Percentiles rank a stretch among this genome's conserved stretches.
These are phyloP conservation scores for Arthrobotrys pseudoclavata DNA, from an alignment of 2,329 filamentous ascomycete species.

Conservation along the genomic window DNA sequence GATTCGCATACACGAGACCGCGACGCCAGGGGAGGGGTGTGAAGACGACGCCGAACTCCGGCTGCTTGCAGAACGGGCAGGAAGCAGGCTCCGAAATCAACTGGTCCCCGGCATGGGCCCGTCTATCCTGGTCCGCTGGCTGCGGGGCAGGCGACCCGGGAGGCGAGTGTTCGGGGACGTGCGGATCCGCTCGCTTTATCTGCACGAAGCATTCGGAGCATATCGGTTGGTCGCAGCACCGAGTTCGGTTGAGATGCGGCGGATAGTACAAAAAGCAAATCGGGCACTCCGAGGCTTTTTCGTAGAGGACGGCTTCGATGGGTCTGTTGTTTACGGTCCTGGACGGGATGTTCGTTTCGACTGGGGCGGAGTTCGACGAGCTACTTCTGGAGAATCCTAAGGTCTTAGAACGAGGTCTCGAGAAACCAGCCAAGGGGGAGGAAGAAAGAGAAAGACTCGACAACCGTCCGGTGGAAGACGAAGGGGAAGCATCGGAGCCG, in stretches of 20 bases:
- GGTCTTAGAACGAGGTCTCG: slow-evolving; percentile 89
- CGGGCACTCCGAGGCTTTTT: slow-evolving; percentile 88
- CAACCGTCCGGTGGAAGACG: slow-evolving; percentile 68
- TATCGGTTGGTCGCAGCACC: slow-evolving; percentile 95
- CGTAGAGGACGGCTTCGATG: slow-evolving; percentile 93
- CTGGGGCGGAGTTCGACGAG: slow-evolving; percentile 60
- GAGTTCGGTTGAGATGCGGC: slow-evolving; percentile 90
- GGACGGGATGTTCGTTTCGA: slow-evolving; percentile 62
- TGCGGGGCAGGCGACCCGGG: slow-evolving; percentile 66
- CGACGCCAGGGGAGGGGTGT: slow-evolving; percentile 88
- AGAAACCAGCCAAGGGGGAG: slow-evolving; percentile 65
- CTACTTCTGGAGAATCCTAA: slow-evolving; percentile 77
- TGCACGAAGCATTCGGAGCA: slow-evolving; percentile 99
- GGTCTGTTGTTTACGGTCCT: slow-evolving; percentile 81
- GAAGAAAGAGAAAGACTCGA: slow-evolving; percentile 70
- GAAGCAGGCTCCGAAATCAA: slow-evolving; percentile 91
- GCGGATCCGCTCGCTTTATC: slow-evolving; percentile 93
- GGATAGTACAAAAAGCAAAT: slow-evolving; percentile 98
- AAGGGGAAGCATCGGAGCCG: slow-evolving; percentile 78
- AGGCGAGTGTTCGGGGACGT: slow-evolving; percentile 80
- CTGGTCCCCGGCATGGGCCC: slow-evolving; percentile 69
- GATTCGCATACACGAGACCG: slow-evolving; percentile 84
- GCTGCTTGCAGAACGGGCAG: slow-evolving; percentile 94
- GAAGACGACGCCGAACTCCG: slow-evolving; percentile 97
- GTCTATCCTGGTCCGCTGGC: slow-evolving; percentile 66